Percentiles rank a stretch among this genome's conserved stretches.
phyloP scores from a whole-genome alignment of 495 filamentous ascomycete species.

The Trichoderma virens region DNA sequence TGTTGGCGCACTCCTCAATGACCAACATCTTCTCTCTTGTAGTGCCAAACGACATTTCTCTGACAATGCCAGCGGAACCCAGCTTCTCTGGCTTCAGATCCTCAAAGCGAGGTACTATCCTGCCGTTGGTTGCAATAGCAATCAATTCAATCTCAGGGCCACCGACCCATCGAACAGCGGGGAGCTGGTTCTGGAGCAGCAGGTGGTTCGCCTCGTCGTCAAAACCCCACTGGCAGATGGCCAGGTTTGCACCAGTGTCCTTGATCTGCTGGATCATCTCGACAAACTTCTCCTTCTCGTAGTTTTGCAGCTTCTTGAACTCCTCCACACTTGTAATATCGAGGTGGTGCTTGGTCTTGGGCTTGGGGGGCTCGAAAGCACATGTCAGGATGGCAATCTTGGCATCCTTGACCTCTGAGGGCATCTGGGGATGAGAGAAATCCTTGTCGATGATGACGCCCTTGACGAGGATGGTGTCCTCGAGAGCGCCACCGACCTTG shows the following conservation, averaged over 20 bases:
- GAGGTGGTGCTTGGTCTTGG: constrained; percentile 99
- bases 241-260: constrained; percentile 91
- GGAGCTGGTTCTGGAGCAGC: constrained; percentile 88
- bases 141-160: constrained; percentile 98
- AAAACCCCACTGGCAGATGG: constrained; percentile 99
- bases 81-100: constrained; percentile 87
- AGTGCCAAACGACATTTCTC: constrained; percentile 94
- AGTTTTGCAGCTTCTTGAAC: constrained; percentile 92
- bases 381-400: constrained; percentile 97
- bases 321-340: constrained; percentile 97
- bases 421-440: constrained; percentile 99
- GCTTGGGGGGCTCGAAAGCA: constrained; percentile 98
- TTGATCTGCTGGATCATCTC: constrained; percentile 99
- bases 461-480: constrained; percentile 90
- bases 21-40: constrained; percentile 99
- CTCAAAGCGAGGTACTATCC: constrained; percentile 96
- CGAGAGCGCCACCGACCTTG: constrained; percentile 92
- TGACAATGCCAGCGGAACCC: constrained; percentile 79
- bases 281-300: constrained; percentile 90
- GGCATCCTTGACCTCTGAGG: constrained; percentile 82
- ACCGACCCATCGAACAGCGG: constrained; percentile 95
- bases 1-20: constrained; percentile 98
- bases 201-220: constrained; percentile 98
- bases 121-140: constrained; percentile 94
- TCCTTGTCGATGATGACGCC: constrained; percentile 99